phyloP scores from a whole-genome alignment of 1,284 basidiomycete species.

The Sporisorium iseilematis-ciliati region DNA sequence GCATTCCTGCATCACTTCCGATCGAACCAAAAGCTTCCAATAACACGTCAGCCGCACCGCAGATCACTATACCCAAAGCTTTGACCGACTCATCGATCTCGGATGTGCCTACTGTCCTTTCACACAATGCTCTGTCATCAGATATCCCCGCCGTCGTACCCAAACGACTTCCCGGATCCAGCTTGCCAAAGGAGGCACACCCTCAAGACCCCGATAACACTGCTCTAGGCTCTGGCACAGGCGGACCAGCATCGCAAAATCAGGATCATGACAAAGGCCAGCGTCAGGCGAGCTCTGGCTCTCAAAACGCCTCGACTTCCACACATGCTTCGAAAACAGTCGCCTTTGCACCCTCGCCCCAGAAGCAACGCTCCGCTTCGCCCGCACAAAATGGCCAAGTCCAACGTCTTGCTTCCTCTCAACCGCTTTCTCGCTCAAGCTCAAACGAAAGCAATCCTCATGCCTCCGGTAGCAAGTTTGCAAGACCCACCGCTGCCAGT shows the following conservation, averaged over 20 bases:
- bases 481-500: conserved; percentile 54
- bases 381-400: conserved; percentile 9
- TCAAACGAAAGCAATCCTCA: conserved; percentile 14
- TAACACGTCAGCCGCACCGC: conserved; percentile 1
- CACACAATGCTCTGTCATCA: conserved; percentile 2
- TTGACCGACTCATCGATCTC: conserved; percentile 8
- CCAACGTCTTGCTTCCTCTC: conserved; percentile 7
- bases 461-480: conserved; percentile 35
- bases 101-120: neutral
- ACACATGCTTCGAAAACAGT: conserved; percentile 43
- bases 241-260: neutral
- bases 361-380: conserved; percentile 46
- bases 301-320: conserved; percentile 12
- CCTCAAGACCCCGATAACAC: neutral
- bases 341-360: conserved; percentile 64
- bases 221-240: neutral
- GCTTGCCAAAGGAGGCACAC: conserved; percentile 14
- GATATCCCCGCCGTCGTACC: conserved; percentile 16
- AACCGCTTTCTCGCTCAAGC: conserved; percentile 23
- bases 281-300: conserved; percentile 22
- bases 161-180: conserved; percentile 34
- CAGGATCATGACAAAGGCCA: neutral
- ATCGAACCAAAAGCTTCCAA: neutral
- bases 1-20: conserved; percentile 1
- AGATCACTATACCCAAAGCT: conserved; percentile 15